Percentiles rank a stretch among this genome's conserved stretches.
These are phyloP conservation scores for Kwoniella europaea DNA, from an alignment of 768 basidiomycete species.

Conservation along the genomic window DNA sequence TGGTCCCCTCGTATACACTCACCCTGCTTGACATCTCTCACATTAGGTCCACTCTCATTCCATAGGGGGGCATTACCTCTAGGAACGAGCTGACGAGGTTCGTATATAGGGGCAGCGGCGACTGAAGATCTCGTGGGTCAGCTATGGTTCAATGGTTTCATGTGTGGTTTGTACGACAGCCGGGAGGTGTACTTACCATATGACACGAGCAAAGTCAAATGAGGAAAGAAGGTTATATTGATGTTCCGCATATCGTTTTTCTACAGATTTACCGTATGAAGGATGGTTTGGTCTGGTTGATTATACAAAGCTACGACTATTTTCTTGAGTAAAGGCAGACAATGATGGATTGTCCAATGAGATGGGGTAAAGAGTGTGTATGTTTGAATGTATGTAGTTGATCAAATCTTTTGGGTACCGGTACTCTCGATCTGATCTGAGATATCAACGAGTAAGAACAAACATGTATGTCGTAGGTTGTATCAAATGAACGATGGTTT, in stretches of 20 bases:
- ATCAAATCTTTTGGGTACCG: too few relatives aligned
- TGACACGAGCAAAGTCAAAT: slow-evolving; percentile 1
- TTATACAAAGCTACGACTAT: too few relatives aligned
- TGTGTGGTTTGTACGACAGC: not conserved
- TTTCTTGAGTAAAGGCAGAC: too few relatives aligned
- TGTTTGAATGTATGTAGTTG: too few relatives aligned
- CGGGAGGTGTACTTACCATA: slow-evolving; percentile 1
- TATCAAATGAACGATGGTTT: too few relatives aligned
- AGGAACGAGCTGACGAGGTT: not conserved
- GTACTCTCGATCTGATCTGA: too few relatives aligned
- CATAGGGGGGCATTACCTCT: slow-evolving; percentile 11
- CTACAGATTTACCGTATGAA: not conserved
- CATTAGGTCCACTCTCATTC: slow-evolving; percentile 26
- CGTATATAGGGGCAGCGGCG: not conserved
- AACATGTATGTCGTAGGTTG: too few relatives aligned
- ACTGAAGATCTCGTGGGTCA: not conserved
- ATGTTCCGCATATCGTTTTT: not conserved
- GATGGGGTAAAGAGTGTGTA: too few relatives aligned
- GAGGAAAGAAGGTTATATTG: not conserved
- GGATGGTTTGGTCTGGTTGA: too few relatives aligned
- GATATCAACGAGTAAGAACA: too few relatives aligned
- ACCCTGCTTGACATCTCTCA: slow-evolving; percentile 40
- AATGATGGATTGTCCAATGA: too few relatives aligned
- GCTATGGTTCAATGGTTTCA: not conserved
- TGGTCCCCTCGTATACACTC: slow-evolving; percentile 3